Conservation (phyloP, 2,329 filamentous ascomycete genomes). For the Pseudogymnoascus sp. region DNA sequence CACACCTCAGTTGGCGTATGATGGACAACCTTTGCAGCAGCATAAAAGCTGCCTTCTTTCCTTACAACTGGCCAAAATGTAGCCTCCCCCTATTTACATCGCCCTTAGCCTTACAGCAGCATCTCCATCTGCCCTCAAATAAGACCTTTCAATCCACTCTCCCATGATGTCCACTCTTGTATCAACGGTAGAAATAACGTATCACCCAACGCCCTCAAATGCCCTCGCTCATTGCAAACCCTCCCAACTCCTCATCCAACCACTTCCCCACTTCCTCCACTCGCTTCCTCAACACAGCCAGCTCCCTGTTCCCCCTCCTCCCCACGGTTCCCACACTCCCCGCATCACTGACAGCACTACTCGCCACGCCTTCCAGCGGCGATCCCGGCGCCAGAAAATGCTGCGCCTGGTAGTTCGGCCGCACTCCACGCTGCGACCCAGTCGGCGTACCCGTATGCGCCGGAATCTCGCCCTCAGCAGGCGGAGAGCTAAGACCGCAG, state of each 20-base stretch:
- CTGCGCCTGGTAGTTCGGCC: slow-evolving; percentile 1
- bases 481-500: slow-evolving; percentile 50
- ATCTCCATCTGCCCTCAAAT: background rate
- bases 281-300: slow-evolving; percentile 48
- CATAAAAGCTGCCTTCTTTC: background rate
- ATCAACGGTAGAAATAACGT: background rate
- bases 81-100: background rate
- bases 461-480: background rate
- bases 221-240: slow-evolving; percentile 25
- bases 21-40: background rate
- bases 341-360: slow-evolving; percentile 29
- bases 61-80: background rate
- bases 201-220: background rate
- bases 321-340: slow-evolving; percentile 32
- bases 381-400: slow-evolving; percentile 19
- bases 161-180: background rate
- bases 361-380: slow-evolving; percentile 23
- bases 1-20: background rate
- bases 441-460: background rate
- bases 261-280: slow-evolving; percentile 54
- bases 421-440: background rate
- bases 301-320: slow-evolving; percentile 36
- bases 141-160: background rate
- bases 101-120: background rate
- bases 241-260: slow-evolving; percentile 54